Evolutionary conservation across 1,139 yeast species (phyloP), one percentile per base, ranked within the genome.

Genomic region (Pichiaceae sp.): DNA sequence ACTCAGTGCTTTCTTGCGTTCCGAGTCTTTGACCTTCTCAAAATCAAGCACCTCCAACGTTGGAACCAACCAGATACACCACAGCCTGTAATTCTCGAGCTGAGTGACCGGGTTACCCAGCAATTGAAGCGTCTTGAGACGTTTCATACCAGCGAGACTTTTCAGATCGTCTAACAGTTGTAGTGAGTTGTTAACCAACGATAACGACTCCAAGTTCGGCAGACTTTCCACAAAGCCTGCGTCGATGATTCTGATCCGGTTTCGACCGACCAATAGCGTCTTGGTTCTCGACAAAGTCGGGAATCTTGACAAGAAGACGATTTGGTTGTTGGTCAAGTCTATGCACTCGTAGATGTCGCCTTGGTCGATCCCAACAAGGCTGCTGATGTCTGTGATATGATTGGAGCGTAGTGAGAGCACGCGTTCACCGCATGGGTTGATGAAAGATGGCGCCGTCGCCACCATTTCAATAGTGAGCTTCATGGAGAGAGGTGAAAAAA

Each of bases 261-360:
- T 84, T 42, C 69, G 68, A 0, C 80, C 75, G 12, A 77, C 49
- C n/a, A 83, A 59, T 3, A 85, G 49, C 0, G 72, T 65, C 36
- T 64, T 64, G 17, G 79, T 54, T 27, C 70, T 64, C 8, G 46
- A 36, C 33, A 76, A 54, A 11, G 47, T 44, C 0, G 86, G 84
- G 16, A 80, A 57, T 38, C 68, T 68, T 6, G 72, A 67, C 14
- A 85, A 52, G 14, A 66, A 68, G 3, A 70, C 59, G 16, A 84
- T 58, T 28, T 72, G 78, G 55, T 85, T 85, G 52, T 78, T 75
- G 4, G 85, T 70, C 30, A 84, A 56, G 54, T 85, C 95, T 6
- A 84, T 61, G 17, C 74, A 72, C 38, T 72, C 75, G 46, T 66
- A 60, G 8, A 48, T 53, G 45, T 73, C 77, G 8, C 44, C 27